A percentile compares a stretch with the other conserved stretches of the same genome.
phyloP scores from a whole-genome alignment of 2,329 filamentous ascomycete genomes.

The Trichoderma aggressivum region DNA sequence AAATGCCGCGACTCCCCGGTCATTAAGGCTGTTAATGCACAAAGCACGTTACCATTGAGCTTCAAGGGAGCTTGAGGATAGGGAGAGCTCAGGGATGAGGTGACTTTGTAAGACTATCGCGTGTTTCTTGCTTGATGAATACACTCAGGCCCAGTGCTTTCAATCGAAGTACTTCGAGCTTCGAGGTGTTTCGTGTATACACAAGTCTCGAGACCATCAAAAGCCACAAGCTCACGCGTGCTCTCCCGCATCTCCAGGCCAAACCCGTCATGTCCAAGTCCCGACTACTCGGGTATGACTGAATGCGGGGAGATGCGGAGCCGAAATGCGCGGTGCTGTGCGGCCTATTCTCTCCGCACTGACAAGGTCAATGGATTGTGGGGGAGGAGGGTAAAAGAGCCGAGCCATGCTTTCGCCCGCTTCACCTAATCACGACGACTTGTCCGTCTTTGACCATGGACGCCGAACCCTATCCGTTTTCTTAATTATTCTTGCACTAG shows the following conservation, averaged over 20 bases:
- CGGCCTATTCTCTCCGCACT: slow-evolving; percentile 3
- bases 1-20: slow-evolving; percentile 16
- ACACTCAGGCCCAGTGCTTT: neutral
- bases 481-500: neutral
- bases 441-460: neutral
- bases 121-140: neutral
- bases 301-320: slow-evolving; percentile 19
- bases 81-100: neutral
- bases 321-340: slow-evolving; percentile 4
- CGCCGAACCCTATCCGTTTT: neutral
- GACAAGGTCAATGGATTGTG: slow-evolving; percentile 12
- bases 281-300: slow-evolving; percentile 5
- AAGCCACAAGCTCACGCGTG: neutral
- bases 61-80: neutral
- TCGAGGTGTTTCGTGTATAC: neutral
- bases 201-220: neutral
- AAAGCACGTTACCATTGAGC: neutral
- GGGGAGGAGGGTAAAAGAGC: slow-evolving; percentile 10
- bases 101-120: neutral
- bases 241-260: neutral
- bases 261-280: neutral
- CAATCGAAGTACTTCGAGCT: neutral
- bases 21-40: neutral
- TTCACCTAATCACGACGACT: neutral
- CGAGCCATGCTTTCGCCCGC: neutral